These are phyloP conservation scores for Trichosporon asahii DNA, from an alignment of 1,284 basidiomycete genomes.

Conservation along the genomic window DNA sequence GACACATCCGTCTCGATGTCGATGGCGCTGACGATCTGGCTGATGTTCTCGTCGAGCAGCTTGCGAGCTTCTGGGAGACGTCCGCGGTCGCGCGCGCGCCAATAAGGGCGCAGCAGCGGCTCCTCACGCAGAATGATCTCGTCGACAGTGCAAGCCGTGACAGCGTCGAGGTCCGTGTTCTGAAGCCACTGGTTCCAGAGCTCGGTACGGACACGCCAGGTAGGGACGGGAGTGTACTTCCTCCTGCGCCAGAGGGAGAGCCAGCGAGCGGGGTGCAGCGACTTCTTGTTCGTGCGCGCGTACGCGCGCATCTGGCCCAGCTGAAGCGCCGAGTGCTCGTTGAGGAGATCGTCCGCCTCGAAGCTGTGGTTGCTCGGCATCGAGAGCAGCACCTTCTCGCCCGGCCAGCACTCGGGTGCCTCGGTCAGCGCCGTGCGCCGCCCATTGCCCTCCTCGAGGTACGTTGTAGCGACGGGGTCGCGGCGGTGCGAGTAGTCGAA, in stretches of 20 bases:
- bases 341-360: constrained; percentile 16
- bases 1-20: constrained; percentile 19
- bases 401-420: neutral
- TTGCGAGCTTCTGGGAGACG: constrained; percentile 7
- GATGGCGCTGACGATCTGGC: constrained; percentile 17
- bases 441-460: constrained; percentile 10
- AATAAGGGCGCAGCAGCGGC: constrained; percentile 14
- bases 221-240: constrained; percentile 12
- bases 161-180: constrained; percentile 14
- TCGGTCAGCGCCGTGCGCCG: constrained; percentile 12
- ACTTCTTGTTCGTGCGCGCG: neutral
- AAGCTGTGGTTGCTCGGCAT: constrained; percentile 14
- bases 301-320: constrained; percentile 11
- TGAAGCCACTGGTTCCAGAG: constrained; percentile 19
- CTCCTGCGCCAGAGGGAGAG: neutral
- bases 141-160: constrained; percentile 19
- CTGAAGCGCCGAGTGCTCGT: constrained; percentile 10
- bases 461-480: constrained; percentile 14
- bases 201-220: constrained; percentile 16
- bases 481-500: constrained; percentile 17
- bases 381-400: constrained; percentile 3
- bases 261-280: neutral
- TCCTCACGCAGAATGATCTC: constrained; percentile 20
- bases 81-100: constrained; percentile 17
- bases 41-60: constrained; percentile 14